These are phyloP conservation scores for Kwoniella sp. DNA, from an alignment of 768 basidiomycete species.

Conservation along the genomic window DNA sequence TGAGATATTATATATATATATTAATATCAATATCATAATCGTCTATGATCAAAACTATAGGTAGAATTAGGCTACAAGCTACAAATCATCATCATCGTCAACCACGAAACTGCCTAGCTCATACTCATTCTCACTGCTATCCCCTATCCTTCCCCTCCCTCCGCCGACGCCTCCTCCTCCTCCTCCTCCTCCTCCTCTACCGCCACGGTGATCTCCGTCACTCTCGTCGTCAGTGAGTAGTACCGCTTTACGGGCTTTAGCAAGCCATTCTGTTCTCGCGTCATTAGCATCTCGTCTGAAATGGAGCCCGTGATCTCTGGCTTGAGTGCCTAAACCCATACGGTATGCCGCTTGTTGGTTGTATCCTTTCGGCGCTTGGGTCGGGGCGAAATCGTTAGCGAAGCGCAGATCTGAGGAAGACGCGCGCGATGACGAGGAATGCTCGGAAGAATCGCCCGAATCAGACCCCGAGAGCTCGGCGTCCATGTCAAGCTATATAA, in stretches of 20 bases:
- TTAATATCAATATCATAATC: no score
- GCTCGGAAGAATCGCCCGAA: constrained; percentile 31
- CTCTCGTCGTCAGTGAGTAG: constrained; percentile 46
- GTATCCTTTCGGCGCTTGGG: constrained; percentile 56
- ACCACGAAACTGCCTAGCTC: constrained; percentile 48
- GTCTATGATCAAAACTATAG: no score
- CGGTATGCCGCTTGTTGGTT: constrained; percentile 53
- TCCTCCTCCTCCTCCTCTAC: constrained; percentile 9
- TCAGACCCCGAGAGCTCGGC: constrained; percentile 43
- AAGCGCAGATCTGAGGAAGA: constrained; percentile 48
- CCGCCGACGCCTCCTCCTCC: constrained; percentile 8
- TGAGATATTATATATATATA: no score
- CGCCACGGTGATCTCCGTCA: constrained; percentile 17
- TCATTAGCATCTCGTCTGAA: constrained; percentile 28
- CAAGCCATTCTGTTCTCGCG: constrained; percentile 34
- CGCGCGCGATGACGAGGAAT: constrained; percentile 33
- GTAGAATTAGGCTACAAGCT: no score
- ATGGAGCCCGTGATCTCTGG: constrained; percentile 31
- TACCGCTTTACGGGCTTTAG: constrained; percentile 48
- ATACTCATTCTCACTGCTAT: constrained; percentile 47
- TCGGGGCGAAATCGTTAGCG: constrained; percentile 54
- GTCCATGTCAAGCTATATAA: constrained; percentile 41
- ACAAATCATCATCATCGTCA: constrained; percentile 36
- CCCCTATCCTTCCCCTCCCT: not conserved
- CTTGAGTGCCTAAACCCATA: constrained; percentile 51